These are phyloP conservation scores for Glutinoglossum americanum DNA, from an alignment of 495 filamentous ascomycete species.

Conservation along the genomic window DNA sequence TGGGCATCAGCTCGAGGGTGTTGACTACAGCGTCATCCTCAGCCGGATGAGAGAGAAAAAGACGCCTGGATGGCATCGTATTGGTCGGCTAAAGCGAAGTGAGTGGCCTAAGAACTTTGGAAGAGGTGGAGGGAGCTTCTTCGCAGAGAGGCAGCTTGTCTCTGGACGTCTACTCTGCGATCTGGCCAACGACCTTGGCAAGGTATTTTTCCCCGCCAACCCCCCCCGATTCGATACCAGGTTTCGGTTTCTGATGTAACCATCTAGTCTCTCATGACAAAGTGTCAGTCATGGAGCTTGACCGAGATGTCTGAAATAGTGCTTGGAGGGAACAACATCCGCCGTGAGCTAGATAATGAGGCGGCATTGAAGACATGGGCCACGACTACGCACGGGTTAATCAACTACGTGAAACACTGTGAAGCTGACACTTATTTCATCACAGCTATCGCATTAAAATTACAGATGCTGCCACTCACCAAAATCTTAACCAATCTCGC, in stretches of 20 bases:
- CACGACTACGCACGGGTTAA: conserved; percentile 55
- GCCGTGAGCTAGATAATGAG: conserved; percentile 74
- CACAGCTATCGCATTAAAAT: conserved; percentile 62
- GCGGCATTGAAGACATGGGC: conserved; percentile 76
- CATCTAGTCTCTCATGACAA: conserved; percentile 63
- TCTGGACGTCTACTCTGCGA: conserved; percentile 83
- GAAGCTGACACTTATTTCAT: conserved; percentile 94
- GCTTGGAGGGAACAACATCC: conserved; percentile 40
- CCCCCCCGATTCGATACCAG: not conserved
- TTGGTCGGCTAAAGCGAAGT: conserved; percentile 63
- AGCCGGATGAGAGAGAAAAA: conserved; percentile 77
- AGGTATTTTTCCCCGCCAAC: conserved; percentile 22
- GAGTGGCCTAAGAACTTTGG: conserved; percentile 81
- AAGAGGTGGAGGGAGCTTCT: conserved; percentile 69
- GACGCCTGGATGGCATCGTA: conserved; percentile 76
- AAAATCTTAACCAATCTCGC: conserved; percentile 93
- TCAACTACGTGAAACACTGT: conserved; percentile 83
- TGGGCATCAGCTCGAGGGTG: conserved; percentile 90
- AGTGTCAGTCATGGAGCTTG: conserved; percentile 93
- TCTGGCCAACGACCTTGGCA: conserved; percentile 88
- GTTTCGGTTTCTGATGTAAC: conserved; percentile 17
- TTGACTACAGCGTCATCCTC: conserved; percentile 80
- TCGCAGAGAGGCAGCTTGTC: conserved; percentile 74
- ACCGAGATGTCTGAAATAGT: conserved; percentile 93
- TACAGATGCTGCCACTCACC: conserved; percentile 81